phyloP scores from a whole-genome alignment of 2,329 filamentous ascomycete species.

The Thelonectria discophora region DNA sequence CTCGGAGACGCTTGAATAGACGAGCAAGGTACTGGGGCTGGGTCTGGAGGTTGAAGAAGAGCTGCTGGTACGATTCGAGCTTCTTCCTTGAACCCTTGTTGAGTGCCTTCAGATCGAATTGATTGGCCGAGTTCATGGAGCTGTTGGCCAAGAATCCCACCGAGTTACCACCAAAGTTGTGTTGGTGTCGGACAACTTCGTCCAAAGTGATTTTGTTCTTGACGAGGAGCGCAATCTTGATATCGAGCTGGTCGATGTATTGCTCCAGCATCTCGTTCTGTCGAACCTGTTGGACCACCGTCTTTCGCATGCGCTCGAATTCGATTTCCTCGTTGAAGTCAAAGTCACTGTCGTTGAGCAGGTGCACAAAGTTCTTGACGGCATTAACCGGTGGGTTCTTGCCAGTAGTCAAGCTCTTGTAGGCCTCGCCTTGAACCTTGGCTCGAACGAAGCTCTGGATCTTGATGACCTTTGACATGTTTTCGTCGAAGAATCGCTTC shows the following conservation, averaged over 20 bases:
- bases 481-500: slow-evolving; percentile 87
- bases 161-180: slow-evolving; percentile 91
- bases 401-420: slow-evolving; percentile 94
- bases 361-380: slow-evolving; percentile 96
- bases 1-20: slow-evolving; percentile 83
- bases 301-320: slow-evolving; percentile 93
- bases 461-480: slow-evolving; percentile 99
- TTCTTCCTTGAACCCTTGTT: slow-evolving; percentile 97
- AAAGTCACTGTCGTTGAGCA: slow-evolving; percentile 97
- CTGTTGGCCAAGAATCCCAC: slow-evolving; percentile 86
- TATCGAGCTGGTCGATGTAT: slow-evolving; percentile 97
- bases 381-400: slow-evolving; percentile 97
- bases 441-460: slow-evolving; percentile 96
- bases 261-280: slow-evolving; percentile 98
- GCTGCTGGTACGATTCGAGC: slow-evolving; percentile 94
- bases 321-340: slow-evolving; percentile 99
- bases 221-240: slow-evolving; percentile 97
- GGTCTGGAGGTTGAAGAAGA: slow-evolving; percentile 97
- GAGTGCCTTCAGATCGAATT: slow-evolving; percentile 94
- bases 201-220: slow-evolving; percentile 99
- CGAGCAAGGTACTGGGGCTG: slow-evolving; percentile 94
- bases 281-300: slow-evolving; percentile 94
- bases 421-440: slow-evolving; percentile 95
- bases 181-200: slow-evolving; percentile 96
- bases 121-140: slow-evolving; percentile 88